Conservation (phyloP, 331 rosid genomes). For the Erythrophleum ivorense region DNA sequence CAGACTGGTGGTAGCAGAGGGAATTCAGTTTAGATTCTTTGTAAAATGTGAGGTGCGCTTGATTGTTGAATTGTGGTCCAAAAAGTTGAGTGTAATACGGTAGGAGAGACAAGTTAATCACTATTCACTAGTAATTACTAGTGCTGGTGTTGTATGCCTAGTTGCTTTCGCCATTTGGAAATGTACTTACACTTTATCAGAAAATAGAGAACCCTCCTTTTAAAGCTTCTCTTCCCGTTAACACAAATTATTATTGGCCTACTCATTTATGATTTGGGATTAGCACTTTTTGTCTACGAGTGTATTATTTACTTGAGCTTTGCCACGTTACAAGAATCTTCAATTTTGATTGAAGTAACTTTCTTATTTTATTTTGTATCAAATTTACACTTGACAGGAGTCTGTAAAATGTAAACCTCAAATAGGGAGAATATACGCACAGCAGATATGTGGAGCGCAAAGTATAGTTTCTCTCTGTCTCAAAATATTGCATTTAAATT, state of each 20-base stretch:
- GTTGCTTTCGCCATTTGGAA: conserved; percentile 1
- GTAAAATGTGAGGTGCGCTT: conserved; percentile 34
- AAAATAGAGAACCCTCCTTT: background rate
- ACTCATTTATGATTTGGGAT: background rate
- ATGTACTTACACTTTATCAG: background rate
- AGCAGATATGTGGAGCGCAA: background rate
- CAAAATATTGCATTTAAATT: too few species aligned
- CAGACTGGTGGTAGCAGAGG: conserved; percentile 45
- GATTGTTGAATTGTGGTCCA: conserved; percentile 27
- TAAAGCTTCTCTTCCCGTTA: background rate
- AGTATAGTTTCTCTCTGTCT: background rate
- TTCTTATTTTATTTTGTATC: too few species aligned
- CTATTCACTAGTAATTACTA: background rate
- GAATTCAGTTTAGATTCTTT: conserved; percentile 46
- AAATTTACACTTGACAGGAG: too few species aligned
- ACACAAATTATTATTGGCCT: background rate
- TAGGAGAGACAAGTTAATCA: background rate
- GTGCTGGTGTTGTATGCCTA: background rate
- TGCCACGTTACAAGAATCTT: background rate
- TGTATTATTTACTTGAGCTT: background rate
- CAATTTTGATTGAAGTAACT: background rate
- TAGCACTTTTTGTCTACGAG: background rate
- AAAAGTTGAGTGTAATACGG: background rate
- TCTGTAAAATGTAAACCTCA: background rate
- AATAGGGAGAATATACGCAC: background rate